Percentiles rank a stretch among this genome's conserved stretches.
Conservation (phyloP, 2,329 filamentous ascomycete genomes). For the Cladophialophora immunda region DNA sequence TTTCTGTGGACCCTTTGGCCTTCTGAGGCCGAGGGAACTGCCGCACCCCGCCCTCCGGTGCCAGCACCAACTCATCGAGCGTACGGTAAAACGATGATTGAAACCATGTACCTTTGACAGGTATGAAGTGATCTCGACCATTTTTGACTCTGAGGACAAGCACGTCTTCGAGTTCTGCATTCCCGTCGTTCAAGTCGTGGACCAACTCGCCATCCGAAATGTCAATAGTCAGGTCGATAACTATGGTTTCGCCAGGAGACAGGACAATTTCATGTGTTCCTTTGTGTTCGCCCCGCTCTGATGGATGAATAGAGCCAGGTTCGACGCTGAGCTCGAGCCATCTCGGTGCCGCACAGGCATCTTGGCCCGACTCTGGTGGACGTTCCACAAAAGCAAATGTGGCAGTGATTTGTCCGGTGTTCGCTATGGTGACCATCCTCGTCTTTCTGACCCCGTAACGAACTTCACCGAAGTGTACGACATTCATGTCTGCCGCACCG, state of each 20-base stretch:
- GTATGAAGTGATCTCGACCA: conserved; percentile 91
- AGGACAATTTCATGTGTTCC: conserved; percentile 66
- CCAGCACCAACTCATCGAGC: conserved; percentile 84
- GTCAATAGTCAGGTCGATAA: conserved; percentile 72
- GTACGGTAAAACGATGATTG: conserved; percentile 84
- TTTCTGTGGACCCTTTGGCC: conserved; percentile 38
- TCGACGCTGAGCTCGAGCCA: conserved; percentile 79
- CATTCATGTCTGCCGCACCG: conserved; percentile 54
- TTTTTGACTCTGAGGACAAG: conserved; percentile 83
- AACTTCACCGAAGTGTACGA: conserved; percentile 81
- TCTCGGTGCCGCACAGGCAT: conserved; percentile 53
- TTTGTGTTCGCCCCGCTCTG: conserved; percentile 43
- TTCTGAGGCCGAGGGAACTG: conserved; percentile 64
- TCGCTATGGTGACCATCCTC: conserved; percentile 82
- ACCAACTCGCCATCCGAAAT: conserved; percentile 72
- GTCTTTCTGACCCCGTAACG: conserved; percentile 72
- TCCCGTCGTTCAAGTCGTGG: conserved; percentile 74
- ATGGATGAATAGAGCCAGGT: conserved; percentile 41
- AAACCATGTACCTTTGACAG: conserved; percentile 79
- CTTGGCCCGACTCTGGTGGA: conserved; percentile 31
- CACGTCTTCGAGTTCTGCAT: conserved; percentile 78
- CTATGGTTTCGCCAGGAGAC: conserved; percentile 83
- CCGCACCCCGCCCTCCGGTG: conserved; percentile 81
- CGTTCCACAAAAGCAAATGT: conserved; percentile 79
- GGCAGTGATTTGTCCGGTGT: conserved; percentile 84